Percentiles rank a stretch among this genome's conserved stretches.
Evolutionary conservation across 176 grass and related monocot species (phyloP).

Genomic region (Metroxylon sagu): DNA sequence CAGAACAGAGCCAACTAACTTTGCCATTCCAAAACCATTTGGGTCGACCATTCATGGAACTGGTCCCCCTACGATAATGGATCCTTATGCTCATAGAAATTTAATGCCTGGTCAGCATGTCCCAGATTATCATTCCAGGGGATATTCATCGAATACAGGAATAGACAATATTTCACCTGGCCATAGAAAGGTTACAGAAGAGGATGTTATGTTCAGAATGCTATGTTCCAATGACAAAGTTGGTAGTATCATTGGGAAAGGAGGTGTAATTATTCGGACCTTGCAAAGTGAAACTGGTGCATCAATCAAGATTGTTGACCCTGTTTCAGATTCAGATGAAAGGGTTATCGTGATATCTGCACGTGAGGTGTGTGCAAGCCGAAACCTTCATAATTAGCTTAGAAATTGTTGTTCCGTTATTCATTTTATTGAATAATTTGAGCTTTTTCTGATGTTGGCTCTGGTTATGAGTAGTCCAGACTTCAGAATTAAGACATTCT

Average conservation of each 20-base stretch:
- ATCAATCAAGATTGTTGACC: slow-evolving; percentile 65
- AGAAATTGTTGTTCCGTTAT: no score
- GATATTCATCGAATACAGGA: slow-evolving; percentile 22
- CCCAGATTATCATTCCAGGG: slow-evolving; percentile 45
- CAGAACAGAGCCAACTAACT: slow-evolving; percentile 29
- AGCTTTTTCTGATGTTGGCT: neutral
- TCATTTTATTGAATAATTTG: no score
- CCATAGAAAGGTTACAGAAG: slow-evolving; percentile 60
- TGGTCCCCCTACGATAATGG: slow-evolving; percentile 30
- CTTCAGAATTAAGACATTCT: slow-evolving; percentile 69
- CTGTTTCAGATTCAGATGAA: slow-evolving; percentile 47
- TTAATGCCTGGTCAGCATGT: slow-evolving; percentile 36
- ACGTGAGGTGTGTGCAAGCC: slow-evolving; percentile 40
- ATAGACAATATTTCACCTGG: slow-evolving; percentile 19
- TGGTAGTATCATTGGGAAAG: slow-evolving; percentile 68
- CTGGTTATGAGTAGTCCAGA: slow-evolving; percentile 40
- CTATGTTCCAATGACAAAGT: slow-evolving; percentile 63
- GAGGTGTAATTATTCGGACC: slow-evolving; percentile 44
- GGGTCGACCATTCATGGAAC: slow-evolving; percentile 31
- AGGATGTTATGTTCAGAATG: slow-evolving; percentile 72
- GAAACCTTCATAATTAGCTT: no score
- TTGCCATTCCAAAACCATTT: slow-evolving; percentile 33
- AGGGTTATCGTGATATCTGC: slow-evolving; percentile 49
- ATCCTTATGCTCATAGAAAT: slow-evolving; percentile 55
- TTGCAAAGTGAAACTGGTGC: slow-evolving; percentile 77